phyloP scores from a whole-genome alignment of 371 early-diverging fungal species.

The Globomyces sp. region DNA sequence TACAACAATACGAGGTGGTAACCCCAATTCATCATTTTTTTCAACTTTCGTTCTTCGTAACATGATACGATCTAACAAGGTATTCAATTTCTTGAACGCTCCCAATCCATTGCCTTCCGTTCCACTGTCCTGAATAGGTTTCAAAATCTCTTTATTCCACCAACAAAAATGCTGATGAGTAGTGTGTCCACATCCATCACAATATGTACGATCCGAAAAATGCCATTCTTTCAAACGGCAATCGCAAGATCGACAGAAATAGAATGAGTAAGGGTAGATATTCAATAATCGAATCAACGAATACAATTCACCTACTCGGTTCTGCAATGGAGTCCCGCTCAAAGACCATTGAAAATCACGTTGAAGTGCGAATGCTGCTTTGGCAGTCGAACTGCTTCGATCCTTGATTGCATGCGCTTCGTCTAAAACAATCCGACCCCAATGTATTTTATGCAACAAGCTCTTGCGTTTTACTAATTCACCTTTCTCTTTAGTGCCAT shows the following conservation, averaged over 20 bases:
- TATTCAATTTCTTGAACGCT: slow-evolving; percentile 75
- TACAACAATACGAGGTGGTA: slow-evolving; percentile 84
- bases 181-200: slow-evolving; percentile 74
- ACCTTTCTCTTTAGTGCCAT: slow-evolving; percentile 57
- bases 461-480: slow-evolving; percentile 63
- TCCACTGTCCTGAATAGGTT: slow-evolving; percentile 85
- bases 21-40: slow-evolving; percentile 86
- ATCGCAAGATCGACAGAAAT: slow-evolving; percentile 83
- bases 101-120: slow-evolving; percentile 62
- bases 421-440: slow-evolving; percentile 89
- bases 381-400: slow-evolving; percentile 83
- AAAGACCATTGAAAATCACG: slow-evolving; percentile 81
- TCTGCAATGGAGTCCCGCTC: slow-evolving; percentile 97
- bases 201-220: slow-evolving; percentile 62
- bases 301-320: slow-evolving; percentile 91
- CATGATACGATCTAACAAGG: slow-evolving; percentile 87
- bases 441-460: slow-evolving; percentile 69
- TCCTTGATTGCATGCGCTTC: slow-evolving; percentile 98
- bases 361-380: slow-evolving; percentile 78
- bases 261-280: slow-evolving; percentile 52
- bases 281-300: slow-evolving; percentile 85
- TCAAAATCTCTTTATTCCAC: slow-evolving; percentile 95
- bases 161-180: slow-evolving; percentile 76
- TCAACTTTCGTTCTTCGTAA: slow-evolving; percentile 90
- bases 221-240: slow-evolving; percentile 84